Evolutionary conservation across 768 basidiomycete genomes (phyloP), one percentile per base, ranked within the genome.

Genomic region (Sarcomyxa edulis): DNA sequence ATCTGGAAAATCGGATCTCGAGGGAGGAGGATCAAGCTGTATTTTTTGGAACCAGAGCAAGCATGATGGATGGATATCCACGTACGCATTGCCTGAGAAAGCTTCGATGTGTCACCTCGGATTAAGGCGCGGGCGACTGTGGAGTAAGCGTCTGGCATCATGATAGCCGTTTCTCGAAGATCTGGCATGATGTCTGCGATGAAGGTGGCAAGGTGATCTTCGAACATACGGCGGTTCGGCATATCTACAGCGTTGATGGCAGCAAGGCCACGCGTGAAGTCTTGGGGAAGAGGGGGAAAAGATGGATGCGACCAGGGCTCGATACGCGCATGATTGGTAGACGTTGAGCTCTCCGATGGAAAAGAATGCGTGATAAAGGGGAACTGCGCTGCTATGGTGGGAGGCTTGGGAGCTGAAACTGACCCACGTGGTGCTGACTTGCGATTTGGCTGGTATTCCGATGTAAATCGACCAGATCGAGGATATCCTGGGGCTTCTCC

Each of bases 11-110:
- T 70, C 12, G 72, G 62, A 35, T 84, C 82, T 8, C 77, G 67
- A 3, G 81, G 82, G 27, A 73, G 63, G 8, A 84, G 55, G 29
- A 84, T 62, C 27, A 84, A 65, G 40, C 72, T 65, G 46, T 68
- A 67, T 46, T 71, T 77, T 31, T 71, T 65, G 15, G 81, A 82
- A 12, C 81, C 82, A 24, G 72, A 62, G 39, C 72, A 72, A 30
- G 82, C 61, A 42, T 79, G 78, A 49, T 84, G 81, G 48, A 72
- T 71, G 12, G 64, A 54, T 10, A 68, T 52, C 82, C 82, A 84
- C 44, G 70, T 65, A 35, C 62, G 67, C 35, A 66, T 43, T 11
- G 59, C 51, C 7, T 54, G 48, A 3, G 68, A 59, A 21, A 71
- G 47, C 15, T 64, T 65, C 3, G 58, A 58, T 8, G 50, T 47